Evolutionary conservation across 1,284 basidiomycete genomes (phyloP).

Genomic region (Violaceomyces palustris): DNA sequence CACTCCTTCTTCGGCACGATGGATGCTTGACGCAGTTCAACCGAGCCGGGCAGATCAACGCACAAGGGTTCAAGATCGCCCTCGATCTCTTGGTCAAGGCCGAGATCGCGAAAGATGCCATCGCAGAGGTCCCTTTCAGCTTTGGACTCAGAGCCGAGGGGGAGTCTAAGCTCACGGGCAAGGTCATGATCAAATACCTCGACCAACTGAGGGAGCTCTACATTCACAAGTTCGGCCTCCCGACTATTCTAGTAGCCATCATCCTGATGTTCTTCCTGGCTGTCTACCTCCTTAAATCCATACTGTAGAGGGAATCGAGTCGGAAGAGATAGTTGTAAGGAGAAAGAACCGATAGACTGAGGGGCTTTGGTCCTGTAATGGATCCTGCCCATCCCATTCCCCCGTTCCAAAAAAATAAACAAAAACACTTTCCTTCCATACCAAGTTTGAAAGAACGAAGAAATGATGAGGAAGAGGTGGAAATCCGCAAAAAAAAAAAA

Average conservation of each 20-base stretch:
- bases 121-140: conserved; percentile 26
- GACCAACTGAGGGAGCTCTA: conserved; percentile 24
- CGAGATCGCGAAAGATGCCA: conserved; percentile 9
- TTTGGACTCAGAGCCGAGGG: conserved; percentile 25
- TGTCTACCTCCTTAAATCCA: conserved; percentile 18
- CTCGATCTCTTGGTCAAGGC: conserved; percentile 28
- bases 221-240: conserved; percentile 15
- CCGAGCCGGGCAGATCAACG: conserved; percentile 19
- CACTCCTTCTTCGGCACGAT: too few species aligned
- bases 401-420: too few species aligned
- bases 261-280: conserved; percentile 6
- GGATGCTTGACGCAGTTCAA: too few species aligned
- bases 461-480: too few species aligned
- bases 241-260: conserved; percentile 9
- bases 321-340: too few species aligned
- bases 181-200: conserved; percentile 34
- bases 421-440: too few species aligned
- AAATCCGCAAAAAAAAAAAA: too few species aligned
- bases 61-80: conserved; percentile 31
- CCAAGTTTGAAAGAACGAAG: too few species aligned
- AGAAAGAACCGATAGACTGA: too few species aligned
- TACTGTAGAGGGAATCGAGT: too few species aligned
- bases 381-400: too few species aligned
- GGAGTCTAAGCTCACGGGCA: conserved; percentile 23
- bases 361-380: too few species aligned